phyloP scores from a whole-genome alignment of 768 basidiomycete species.

The Boletus patriciae region DNA sequence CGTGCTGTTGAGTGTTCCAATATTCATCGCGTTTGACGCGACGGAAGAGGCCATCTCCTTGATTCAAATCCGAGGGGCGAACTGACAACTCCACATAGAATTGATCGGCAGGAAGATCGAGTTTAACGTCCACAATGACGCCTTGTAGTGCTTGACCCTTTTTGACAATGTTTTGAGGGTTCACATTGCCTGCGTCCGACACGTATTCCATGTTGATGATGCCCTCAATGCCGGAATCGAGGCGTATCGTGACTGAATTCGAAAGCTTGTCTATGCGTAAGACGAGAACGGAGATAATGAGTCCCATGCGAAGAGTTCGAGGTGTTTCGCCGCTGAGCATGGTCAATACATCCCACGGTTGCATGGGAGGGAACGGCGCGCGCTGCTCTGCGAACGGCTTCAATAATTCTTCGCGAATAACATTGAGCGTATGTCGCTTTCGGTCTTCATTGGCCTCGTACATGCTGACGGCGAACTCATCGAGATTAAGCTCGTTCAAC shows the following conservation, averaged over 20 bases:
- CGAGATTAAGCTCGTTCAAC: constrained; percentile 86
- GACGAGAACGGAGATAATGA: constrained; percentile 78
- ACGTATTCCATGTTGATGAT: constrained; percentile 62
- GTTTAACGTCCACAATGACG: constrained; percentile 71
- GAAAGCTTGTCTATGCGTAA: constrained; percentile 46
- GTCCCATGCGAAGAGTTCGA: constrained; percentile 70
- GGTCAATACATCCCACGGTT: constrained; percentile 79
- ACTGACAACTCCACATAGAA: constrained; percentile 77
- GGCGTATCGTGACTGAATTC: constrained; percentile 59
- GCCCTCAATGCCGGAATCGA: constrained; percentile 95
- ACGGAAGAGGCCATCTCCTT: constrained; percentile 63
- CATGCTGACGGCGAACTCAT: constrained; percentile 94
- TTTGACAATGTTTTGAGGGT: constrained; percentile 52
- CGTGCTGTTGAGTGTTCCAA: constrained; percentile 66
- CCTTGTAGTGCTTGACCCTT: constrained; percentile 81
- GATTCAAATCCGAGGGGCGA: constrained; percentile 57
- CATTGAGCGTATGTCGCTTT: constrained; percentile 86
- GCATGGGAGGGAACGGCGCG: constrained; percentile 58
- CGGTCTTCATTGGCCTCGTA: constrained; percentile 78
- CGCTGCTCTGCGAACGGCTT: constrained; percentile 79
- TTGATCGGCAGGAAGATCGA: constrained; percentile 56
- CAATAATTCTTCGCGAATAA: constrained; percentile 85
- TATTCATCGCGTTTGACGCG: constrained; percentile 55
- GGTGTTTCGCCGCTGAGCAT: constrained; percentile 95
- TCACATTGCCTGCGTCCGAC: constrained; percentile 44